These are phyloP conservation scores for Cryptococcus sp. DNA, from an alignment of 1,284 basidiomycete species.

Conservation along the genomic window DNA sequence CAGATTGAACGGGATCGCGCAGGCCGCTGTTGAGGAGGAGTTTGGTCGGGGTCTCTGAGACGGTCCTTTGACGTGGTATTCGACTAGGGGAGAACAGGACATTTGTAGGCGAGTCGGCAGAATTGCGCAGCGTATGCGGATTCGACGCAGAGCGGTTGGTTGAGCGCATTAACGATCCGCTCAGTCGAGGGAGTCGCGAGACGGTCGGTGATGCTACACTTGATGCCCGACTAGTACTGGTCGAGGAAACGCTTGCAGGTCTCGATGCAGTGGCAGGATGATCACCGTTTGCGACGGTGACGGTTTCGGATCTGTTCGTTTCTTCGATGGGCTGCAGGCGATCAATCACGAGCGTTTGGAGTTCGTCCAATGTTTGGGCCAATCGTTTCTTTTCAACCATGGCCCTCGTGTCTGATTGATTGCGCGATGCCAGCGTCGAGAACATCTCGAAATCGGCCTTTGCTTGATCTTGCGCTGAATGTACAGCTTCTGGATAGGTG, in stretches of 20 bases:
- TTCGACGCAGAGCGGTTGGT: conserved; percentile 15
- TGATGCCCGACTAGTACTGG: neutral
- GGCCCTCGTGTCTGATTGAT: conserved; percentile 22
- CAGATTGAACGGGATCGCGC: too few species aligned
- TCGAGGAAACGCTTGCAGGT: neutral
- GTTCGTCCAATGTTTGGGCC: conserved; percentile 22
- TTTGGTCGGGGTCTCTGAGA: too few species aligned
- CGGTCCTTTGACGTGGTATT: too few species aligned
- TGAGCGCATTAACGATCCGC: conserved; percentile 4
- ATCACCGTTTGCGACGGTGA: neutral
- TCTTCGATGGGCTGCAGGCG: conserved; percentile 6
- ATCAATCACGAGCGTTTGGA: conserved; percentile 23
- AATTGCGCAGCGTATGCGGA: neutral
- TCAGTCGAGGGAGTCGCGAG: conserved; percentile 12
- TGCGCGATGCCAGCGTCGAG: conserved; percentile 1
- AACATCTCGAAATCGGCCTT: neutral
- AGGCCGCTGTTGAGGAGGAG: too few species aligned
- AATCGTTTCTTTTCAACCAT: conserved; percentile 24
- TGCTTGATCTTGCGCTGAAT: neutral
- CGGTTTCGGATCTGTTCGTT: neutral
- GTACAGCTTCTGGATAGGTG: too few species aligned
- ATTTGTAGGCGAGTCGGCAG: too few species aligned
- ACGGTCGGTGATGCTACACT: conserved; percentile 2
- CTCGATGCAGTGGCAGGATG: neutral
- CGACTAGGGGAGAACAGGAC: too few species aligned